A percentile compares a stretch with the other conserved stretches of the same genome.
phyloP scores from a whole-genome alignment of 106 monocot species.

The Dendrobium officinale region DNA sequence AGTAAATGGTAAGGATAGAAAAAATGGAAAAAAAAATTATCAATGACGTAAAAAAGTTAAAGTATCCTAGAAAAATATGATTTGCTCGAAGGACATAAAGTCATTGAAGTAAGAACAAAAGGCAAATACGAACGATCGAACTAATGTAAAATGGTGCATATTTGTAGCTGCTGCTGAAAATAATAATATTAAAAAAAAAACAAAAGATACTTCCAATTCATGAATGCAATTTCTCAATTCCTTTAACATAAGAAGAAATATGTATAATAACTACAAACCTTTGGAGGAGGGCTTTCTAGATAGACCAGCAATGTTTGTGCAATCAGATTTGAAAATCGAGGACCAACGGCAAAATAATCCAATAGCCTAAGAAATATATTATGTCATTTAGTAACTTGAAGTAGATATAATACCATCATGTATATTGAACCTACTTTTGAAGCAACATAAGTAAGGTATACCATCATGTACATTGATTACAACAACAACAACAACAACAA shows the following conservation, averaged over 20 bases:
- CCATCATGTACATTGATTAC: not conserved
- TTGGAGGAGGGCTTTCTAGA: conserved; percentile 81
- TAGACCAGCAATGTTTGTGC: conserved; percentile 72
- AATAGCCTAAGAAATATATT: conserved; percentile 55
- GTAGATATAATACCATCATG: not conserved
- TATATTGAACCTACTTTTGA: not conserved
- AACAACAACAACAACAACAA: too few relatives aligned
- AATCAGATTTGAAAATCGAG: conserved; percentile 91
- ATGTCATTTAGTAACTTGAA: not conserved
- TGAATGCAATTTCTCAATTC: not conserved
- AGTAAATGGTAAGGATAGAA: not conserved
- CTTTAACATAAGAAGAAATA: not conserved
- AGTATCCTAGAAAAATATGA: not conserved
- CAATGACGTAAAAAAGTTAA: not conserved
- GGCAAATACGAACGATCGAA: not conserved
- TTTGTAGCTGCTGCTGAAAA: not conserved
- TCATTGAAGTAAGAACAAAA: not conserved
- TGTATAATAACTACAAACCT: conserved; percentile 32
- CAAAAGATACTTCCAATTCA: not conserved
- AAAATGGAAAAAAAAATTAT: not conserved
- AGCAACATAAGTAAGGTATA: not conserved
- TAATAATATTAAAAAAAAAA: too few relatives aligned
- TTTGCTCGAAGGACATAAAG: not conserved
- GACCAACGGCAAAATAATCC: conserved; percentile 83
- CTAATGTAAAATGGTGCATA: not conserved